Conservation (phyloP, 2,329 filamentous ascomycete species). For the Neopestalotiopsis sp. region DNA sequence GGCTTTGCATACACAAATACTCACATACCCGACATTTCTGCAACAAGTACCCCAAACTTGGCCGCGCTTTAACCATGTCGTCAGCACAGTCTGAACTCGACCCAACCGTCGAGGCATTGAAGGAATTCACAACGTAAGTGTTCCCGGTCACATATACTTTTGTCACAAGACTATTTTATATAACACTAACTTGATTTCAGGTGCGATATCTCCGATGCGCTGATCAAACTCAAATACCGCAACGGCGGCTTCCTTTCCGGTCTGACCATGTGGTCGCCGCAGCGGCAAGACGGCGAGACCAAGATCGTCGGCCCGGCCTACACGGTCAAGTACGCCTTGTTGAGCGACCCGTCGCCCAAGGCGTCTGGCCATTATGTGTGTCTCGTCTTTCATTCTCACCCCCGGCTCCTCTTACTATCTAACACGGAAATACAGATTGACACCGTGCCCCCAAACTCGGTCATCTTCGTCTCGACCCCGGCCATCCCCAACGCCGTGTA, state of each 20-base stretch:
- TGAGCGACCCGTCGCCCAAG: slow-evolving; percentile 52
- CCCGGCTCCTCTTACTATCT: not conserved
- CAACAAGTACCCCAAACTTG: not conserved
- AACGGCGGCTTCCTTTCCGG: slow-evolving; percentile 60
- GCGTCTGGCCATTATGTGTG: slow-evolving; percentile 52
- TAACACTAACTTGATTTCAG: slow-evolving; percentile 28
- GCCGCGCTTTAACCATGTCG: not conserved
- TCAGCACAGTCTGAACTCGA: slow-evolving; percentile 24
- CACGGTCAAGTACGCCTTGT: slow-evolving; percentile 57
- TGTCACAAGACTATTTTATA: no score
- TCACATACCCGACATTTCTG: not conserved
- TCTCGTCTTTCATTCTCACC: not conserved
- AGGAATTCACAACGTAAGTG: slow-evolving; percentile 40
- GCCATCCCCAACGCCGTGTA: slow-evolving; percentile 56
- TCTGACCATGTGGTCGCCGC: slow-evolving; percentile 60
- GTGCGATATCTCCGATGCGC: slow-evolving; percentile 57
- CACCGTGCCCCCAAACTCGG: slow-evolving; percentile 48
- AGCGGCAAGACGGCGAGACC: slow-evolving; percentile 53
- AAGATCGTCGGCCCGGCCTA: slow-evolving; percentile 62
- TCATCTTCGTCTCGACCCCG: slow-evolving; percentile 58
- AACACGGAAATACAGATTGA: slow-evolving; percentile 47
- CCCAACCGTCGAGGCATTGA: slow-evolving; percentile 37
- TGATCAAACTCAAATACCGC: slow-evolving; percentile 52
- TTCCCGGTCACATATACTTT: not conserved
- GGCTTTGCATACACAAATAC: not conserved